These are phyloP conservation scores for Quaeritorhiza haematococci DNA, from an alignment of 371 early-diverging fungal genomes.

Conservation along the genomic window DNA sequence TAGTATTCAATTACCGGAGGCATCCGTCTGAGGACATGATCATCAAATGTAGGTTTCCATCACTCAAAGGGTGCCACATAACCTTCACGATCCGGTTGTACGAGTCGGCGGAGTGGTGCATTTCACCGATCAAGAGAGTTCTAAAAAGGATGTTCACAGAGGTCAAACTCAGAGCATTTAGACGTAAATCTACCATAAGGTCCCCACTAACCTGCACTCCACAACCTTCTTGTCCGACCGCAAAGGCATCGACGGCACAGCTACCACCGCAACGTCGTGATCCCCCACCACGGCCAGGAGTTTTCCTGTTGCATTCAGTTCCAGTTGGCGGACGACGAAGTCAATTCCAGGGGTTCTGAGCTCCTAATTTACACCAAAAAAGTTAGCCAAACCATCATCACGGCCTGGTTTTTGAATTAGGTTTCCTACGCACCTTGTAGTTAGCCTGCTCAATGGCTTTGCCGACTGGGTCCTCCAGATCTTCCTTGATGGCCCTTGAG, in stretches of 20 bases:
- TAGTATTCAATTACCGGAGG: conserved; percentile 8
- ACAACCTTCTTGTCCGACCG: too few relatives aligned
- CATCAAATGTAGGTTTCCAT: conserved; percentile 22
- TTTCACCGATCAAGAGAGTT: conserved; percentile 14
- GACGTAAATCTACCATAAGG: neutral
- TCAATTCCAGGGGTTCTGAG: conserved; percentile 3
- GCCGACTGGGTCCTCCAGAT: too few relatives aligned
- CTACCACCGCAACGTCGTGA: conserved; percentile 22
- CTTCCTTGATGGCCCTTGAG: too few relatives aligned
- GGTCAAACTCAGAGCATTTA: neutral
- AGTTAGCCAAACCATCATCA: too few relatives aligned
- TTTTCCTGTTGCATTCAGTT: conserved; percentile 21
- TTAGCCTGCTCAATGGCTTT: too few relatives aligned
- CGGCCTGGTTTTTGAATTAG: too few relatives aligned
- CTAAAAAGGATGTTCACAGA: conserved; percentile 3
- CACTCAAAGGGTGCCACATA: conserved; percentile 37
- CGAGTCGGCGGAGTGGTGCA: conserved; percentile 13
- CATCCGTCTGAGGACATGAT: conserved; percentile 32
- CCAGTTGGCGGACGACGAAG: conserved; percentile 15
- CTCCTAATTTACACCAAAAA: too few relatives aligned
- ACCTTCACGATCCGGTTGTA: conserved; percentile 22
- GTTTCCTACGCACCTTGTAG: too few relatives aligned
- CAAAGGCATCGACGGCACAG: conserved; percentile 25
- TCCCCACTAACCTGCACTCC: too few relatives aligned
- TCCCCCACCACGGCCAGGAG: conserved; percentile 32